A percentile compares a stretch with the other conserved stretches of the same genome.
These are phyloP conservation scores for Pelargonium nanum DNA, from an alignment of 345 rosid genomes.

Conservation along the genomic window DNA sequence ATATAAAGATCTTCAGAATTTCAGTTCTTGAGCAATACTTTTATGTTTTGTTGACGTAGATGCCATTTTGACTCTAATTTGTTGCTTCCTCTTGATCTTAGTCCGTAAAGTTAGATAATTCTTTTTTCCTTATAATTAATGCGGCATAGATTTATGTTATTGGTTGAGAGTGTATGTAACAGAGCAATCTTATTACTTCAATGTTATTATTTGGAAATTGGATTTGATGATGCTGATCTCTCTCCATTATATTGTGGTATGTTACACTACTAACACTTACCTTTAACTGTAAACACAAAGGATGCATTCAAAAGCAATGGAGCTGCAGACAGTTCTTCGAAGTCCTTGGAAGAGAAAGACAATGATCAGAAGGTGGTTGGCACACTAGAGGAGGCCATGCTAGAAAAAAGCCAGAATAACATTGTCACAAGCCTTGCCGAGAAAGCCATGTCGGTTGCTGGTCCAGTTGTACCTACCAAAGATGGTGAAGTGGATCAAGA, in stretches of 20 bases:
- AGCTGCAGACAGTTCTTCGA: conserved; percentile 20
- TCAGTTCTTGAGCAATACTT: too few relatives aligned
- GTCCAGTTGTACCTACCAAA: conserved; percentile 90
- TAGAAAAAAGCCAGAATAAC: conserved; percentile 33
- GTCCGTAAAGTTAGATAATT: too few relatives aligned
- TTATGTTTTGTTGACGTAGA: too few relatives aligned
- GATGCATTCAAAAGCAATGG: conserved; percentile 20
- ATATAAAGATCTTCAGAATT: too few relatives aligned
- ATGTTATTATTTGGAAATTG: too few relatives aligned
- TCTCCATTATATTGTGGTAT: neutral
- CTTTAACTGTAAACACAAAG: conserved; percentile 16
- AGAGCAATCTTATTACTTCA: too few relatives aligned
- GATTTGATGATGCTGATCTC: too few relatives aligned
- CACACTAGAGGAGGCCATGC: conserved; percentile 26
- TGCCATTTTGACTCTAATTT: too few relatives aligned
- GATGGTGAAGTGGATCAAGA: conserved; percentile 93
- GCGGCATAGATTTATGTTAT: too few relatives aligned
- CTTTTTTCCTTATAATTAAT: too few relatives aligned
- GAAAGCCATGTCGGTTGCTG: conserved; percentile 91
- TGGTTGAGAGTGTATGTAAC: too few relatives aligned
- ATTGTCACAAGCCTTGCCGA: conserved; percentile 77
- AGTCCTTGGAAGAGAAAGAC: conserved; percentile 25
- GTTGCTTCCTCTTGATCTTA: too few relatives aligned
- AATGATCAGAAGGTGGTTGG: conserved; percentile 23
- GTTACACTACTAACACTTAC: conserved; percentile 5